A percentile compares a stretch with the other conserved stretches of the same genome.
These are phyloP conservation scores for Striga hermonthica DNA, from an alignment of 305 asterid species.

Conservation along the genomic window DNA sequence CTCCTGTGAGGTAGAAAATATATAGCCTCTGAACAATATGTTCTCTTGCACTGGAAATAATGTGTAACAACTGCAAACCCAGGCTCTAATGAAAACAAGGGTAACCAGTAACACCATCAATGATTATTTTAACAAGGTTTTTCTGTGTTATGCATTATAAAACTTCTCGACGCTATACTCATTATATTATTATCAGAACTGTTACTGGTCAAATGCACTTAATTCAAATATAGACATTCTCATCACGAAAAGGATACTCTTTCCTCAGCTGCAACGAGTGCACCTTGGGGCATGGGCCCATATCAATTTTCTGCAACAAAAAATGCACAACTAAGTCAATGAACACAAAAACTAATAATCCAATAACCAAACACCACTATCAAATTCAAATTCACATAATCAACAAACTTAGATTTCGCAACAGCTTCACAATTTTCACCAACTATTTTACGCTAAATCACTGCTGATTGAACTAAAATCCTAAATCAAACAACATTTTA, in stretches of 20 bases:
- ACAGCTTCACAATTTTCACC: not conserved
- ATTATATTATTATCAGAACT: not conserved
- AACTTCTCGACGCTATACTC: not conserved
- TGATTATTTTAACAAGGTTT: not conserved
- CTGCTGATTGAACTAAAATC: not conserved
- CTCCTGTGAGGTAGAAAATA: not conserved
- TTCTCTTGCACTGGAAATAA: not conserved
- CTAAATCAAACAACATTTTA: not conserved
- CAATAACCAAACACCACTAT: not conserved
- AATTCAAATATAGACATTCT: not conserved
- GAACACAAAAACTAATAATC: not conserved
- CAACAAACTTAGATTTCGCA: not conserved
- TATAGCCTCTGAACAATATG: not conserved
- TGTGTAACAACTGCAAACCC: not conserved
- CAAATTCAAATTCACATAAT: not conserved
- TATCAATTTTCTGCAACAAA: constrained; percentile 79
- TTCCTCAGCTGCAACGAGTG: constrained; percentile 88
- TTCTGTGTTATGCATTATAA: not conserved
- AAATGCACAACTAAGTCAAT: not conserved
- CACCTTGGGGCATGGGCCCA: constrained; percentile 92
- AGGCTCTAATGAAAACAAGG: not conserved
- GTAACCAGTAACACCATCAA: not conserved
- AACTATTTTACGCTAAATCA: not conserved
- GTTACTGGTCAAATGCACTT: not conserved
- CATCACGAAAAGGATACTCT: constrained; percentile 65